Evolutionary conservation across 345 rosid species (phyloP).

Genomic region (Eutrema heterophyllum): DNA sequence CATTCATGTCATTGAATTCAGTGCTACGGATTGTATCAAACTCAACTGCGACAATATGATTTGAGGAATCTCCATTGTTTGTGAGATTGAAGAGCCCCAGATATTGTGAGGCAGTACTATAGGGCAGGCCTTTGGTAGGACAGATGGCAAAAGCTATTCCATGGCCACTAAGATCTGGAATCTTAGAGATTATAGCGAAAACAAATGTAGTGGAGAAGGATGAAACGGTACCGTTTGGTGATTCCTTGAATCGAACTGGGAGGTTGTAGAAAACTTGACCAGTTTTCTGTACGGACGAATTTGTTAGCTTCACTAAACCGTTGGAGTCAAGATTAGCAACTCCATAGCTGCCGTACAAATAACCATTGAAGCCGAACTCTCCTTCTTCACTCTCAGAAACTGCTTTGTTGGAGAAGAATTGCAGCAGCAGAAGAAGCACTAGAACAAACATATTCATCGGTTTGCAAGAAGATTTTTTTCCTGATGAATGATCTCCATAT

Average conservation of each 20-base stretch:
- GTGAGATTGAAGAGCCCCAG: conserved; percentile 47
- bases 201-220: conserved; percentile 80
- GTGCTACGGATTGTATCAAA: conserved; percentile 49
- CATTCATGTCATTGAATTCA: conserved; percentile 47
- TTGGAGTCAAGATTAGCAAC: conserved; percentile 38
- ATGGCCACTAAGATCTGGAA: conserved; percentile 45
- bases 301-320: conserved; percentile 51
- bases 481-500: conserved; percentile 4
- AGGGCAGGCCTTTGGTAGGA: conserved; percentile 36
- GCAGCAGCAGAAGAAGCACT: background rate
- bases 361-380: conserved; percentile 9
- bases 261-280: conserved; percentile 73
- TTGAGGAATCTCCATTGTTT: conserved; percentile 42
- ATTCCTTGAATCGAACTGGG: conserved; percentile 48
- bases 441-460: background rate
- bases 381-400: background rate
- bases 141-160: conserved; percentile 60
- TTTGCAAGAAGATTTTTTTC: background rate
- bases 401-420: background rate
- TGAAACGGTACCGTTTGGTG: conserved; percentile 25
- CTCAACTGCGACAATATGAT: conserved; percentile 71
- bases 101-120: conserved; percentile 37
- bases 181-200: conserved; percentile 47
- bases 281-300: conserved; percentile 15
- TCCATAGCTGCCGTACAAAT: conserved; percentile 18